Evolutionary conservation across 495 filamentous ascomycete genomes (phyloP).

Genomic region (Talaromyces nanjingensis): DNA sequence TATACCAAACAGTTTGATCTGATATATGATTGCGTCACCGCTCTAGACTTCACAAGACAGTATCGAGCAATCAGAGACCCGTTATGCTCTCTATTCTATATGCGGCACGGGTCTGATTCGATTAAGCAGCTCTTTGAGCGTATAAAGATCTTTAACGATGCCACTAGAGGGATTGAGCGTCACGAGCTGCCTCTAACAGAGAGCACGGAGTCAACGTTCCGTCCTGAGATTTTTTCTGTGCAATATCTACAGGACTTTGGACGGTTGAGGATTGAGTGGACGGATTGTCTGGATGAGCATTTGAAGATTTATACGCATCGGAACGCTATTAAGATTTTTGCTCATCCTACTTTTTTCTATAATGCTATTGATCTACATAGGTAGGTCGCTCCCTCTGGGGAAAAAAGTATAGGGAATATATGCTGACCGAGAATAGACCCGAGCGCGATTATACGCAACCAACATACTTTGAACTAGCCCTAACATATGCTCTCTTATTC

Average conservation of each 20-base stretch:
- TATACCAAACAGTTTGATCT: neutral
- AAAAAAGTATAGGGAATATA: no score
- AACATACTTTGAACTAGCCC: conserved; percentile 2
- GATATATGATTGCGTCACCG: conserved; percentile 7
- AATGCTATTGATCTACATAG: neutral
- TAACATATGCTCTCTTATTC: conserved; percentile 7
- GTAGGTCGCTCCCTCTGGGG: neutral
- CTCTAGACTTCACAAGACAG: conserved; percentile 4
- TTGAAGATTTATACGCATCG: conserved; percentile 5
- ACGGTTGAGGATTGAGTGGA: conserved; percentile 4
- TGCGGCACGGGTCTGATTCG: conserved; percentile 1
- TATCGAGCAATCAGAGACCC: conserved; percentile 6
- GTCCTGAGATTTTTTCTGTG: neutral
- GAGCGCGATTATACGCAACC: neutral
- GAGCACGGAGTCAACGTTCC: neutral
- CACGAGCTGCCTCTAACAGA: conserved; percentile 5
- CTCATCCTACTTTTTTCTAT: conserved; percentile 10
- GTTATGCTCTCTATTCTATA: neutral
- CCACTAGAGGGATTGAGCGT: neutral
- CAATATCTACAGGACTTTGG: conserved; percentile 3
- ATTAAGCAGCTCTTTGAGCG: neutral
- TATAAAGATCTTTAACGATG: neutral
- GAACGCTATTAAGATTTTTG: conserved; percentile 7
- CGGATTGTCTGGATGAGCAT: conserved; percentile 6
- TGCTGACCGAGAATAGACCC: no score